A percentile compares a stretch with the other conserved stretches of the same genome.
Evolutionary conservation across 345 rosid species (phyloP).

Genomic region (Heritiera littoralis): DNA sequence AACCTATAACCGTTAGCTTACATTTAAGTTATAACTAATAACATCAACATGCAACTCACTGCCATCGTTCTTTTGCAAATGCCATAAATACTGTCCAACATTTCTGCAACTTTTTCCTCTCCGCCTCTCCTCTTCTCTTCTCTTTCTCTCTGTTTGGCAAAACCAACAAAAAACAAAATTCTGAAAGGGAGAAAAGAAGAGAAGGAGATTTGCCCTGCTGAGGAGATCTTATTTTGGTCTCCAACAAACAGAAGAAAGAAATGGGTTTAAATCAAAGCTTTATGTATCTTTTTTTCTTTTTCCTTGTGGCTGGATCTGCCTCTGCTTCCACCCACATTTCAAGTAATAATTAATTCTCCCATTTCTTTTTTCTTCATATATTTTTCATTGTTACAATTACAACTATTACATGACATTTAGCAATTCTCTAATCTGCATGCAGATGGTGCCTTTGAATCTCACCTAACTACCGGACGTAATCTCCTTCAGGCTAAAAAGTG

Average conservation of each 20-base stretch:
- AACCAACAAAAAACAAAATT: not conserved
- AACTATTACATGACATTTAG: not conserved
- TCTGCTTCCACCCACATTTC: conserved; percentile 41
- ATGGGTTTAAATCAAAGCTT: conserved; percentile 38
- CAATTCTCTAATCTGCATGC: conserved; percentile 25
- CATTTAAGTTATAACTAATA: not conserved
- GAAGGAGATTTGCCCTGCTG: conserved; percentile 13
- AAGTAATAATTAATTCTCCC: conserved; percentile 27
- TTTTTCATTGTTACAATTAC: not conserved
- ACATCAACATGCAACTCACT: not conserved
- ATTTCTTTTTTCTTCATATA: not conserved
- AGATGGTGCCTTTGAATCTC: conserved; percentile 51
- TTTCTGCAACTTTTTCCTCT: conserved; percentile 37
- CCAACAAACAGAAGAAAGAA: conserved; percentile 28
- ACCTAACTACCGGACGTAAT: conserved; percentile 46
- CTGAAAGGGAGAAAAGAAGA: not conserved
- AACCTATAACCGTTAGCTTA: not conserved
- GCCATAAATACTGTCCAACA: conserved; percentile 21
- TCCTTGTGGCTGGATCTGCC: conserved; percentile 34
- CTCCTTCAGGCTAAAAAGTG: conserved; percentile 69
- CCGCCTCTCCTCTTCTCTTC: conserved; percentile 29
- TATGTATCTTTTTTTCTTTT: conserved; percentile 26
- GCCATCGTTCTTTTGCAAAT: conserved; percentile 21
- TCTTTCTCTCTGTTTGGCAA: conserved; percentile 11
- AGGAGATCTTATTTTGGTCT: conserved; percentile 29